Evolutionary conservation across 768 basidiomycete genomes (phyloP), one percentile per base, ranked within the genome.

Genomic region (Serendipita sp.): DNA sequence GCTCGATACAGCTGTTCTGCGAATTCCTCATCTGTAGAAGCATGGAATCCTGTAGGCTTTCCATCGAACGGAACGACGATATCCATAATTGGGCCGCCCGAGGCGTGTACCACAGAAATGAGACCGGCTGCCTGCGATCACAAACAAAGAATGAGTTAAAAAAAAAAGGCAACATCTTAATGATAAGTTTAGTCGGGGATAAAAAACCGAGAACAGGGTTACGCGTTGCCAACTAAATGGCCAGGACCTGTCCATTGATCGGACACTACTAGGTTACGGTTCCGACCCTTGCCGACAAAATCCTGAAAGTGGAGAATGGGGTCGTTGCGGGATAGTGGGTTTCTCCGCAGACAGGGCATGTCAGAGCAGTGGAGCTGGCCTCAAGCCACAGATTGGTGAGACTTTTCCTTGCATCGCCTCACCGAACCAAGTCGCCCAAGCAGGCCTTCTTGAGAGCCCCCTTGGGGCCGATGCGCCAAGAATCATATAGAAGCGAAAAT

Each of bases 61-160:
- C 84, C 84, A 3, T 85, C 74, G 71, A 81, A 83, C 0, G 91
- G 91, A 1, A 91, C 84, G 52, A 97, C 84, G 65, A 99, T 97
- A 72, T 98, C 96, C 65, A 84, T 80, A 28, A 93, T 73, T 0
- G 95, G 95, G 0, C 95, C 95, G 2, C 90, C 96, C 0, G 93
- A 96, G 1, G 89, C 89, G 71, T 99, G 93, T 0, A 87, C 84
- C 2, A 98, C 83, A 0, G 93, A 91, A 13, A 97, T 89, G 15
- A 93, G 82, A 0, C 95, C 95, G 2, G 96, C 92, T 8, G 92
- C 94, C 94, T 97, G 67, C 18, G 34, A 16, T 44, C 11, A 63
- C 10, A 47, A 10, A 65, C 3, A 46, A 48, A 32, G 44, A 15
- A 41, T 13, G 13, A 41, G 13, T 41, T 5, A 0, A 41, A 41